Conservation (phyloP, 192 early-diverging fungal genomes). For the Linnemannia schmuckeri region DNA sequence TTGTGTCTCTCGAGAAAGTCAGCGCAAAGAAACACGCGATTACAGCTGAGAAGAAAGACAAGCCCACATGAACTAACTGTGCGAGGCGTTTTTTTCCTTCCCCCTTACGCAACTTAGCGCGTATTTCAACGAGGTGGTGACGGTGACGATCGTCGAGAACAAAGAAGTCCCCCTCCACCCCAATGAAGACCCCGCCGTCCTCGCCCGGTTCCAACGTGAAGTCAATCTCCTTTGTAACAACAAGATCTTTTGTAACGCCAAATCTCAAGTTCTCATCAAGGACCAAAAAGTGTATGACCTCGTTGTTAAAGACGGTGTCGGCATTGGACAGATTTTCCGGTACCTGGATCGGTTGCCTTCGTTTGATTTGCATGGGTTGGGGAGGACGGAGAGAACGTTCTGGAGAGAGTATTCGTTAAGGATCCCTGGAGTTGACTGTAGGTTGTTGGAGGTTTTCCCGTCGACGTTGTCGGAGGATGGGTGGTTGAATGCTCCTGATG, state of each 20-base stretch:
- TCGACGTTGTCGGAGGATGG: slow-evolving; percentile 38
- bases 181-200: slow-evolving; percentile 30
- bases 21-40: neutral
- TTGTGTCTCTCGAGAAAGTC: neutral
- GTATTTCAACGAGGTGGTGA: slow-evolving; percentile 57
- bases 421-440: slow-evolving; percentile 57
- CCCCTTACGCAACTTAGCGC: slow-evolving; percentile 28
- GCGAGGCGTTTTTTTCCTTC: neutral
- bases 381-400: slow-evolving; percentile 49
- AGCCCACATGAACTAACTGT: neutral
- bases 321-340: slow-evolving; percentile 62
- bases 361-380: slow-evolving; percentile 56
- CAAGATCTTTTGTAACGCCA: slow-evolving; percentile 60
- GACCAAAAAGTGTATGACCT: slow-evolving; percentile 51
- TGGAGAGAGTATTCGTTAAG: slow-evolving; percentile 59
- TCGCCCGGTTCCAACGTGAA: slow-evolving; percentile 57
- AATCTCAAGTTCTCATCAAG: slow-evolving; percentile 53
- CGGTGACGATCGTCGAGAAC: slow-evolving; percentile 53
- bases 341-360: slow-evolving; percentile 57
- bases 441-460: slow-evolving; percentile 55
- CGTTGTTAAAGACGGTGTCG: slow-evolving; percentile 56
- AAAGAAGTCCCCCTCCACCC: slow-evolving; percentile 14
- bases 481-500: slow-evolving; percentile 42
- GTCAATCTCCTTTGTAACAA: slow-evolving; percentile 57
- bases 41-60: too few species aligned